phyloP scores from a whole-genome alignment of 2,329 filamentous ascomycete genomes.

The Juglanconis oblonga region DNA sequence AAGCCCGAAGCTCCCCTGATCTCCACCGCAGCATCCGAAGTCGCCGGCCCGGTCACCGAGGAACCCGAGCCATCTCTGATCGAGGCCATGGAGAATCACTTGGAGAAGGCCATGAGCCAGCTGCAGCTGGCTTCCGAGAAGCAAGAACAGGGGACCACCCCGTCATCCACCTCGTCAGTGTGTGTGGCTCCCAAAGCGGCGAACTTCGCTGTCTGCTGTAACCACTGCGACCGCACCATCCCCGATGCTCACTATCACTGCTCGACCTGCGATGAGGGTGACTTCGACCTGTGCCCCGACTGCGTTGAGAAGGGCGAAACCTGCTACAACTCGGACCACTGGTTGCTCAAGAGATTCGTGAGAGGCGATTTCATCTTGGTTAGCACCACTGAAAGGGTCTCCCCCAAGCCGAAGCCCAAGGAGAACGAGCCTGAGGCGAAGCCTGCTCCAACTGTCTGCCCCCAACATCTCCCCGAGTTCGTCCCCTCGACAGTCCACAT shows the following conservation, averaged over 20 bases:
- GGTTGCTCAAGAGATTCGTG: constrained; percentile 89
- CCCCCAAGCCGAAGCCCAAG: constrained; percentile 54
- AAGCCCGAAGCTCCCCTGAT: constrained; percentile 22
- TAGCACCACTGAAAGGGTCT: constrained; percentile 80
- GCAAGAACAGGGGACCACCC: constrained; percentile 3
- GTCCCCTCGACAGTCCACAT: not conserved
- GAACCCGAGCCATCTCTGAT: not conserved
- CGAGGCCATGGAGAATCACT: not conserved
- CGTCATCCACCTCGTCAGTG: not conserved
- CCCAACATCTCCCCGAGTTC: not conserved
- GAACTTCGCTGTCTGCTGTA: constrained; percentile 88
- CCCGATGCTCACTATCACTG: constrained; percentile 89
- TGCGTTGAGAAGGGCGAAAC: constrained; percentile 75
- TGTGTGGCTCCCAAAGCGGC: constrained; percentile 19
- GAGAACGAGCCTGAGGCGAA: constrained; percentile 21
- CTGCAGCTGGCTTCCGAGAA: constrained; percentile 11
- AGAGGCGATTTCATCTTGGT: constrained; percentile 74
- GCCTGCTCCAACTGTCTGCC: not conserved
- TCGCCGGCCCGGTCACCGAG: not conserved
- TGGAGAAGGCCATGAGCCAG: constrained; percentile 12
- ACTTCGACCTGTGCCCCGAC: constrained; percentile 85
- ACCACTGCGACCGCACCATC: constrained; percentile 78
- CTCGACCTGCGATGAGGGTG: constrained; percentile 85
- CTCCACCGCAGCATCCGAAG: constrained; percentile 13
- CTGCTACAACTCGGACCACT: constrained; percentile 78